These are phyloP conservation scores for Pythium chondricola DNA, from an alignment of 352 stramenopile genomes.

Conservation along the genomic window DNA sequence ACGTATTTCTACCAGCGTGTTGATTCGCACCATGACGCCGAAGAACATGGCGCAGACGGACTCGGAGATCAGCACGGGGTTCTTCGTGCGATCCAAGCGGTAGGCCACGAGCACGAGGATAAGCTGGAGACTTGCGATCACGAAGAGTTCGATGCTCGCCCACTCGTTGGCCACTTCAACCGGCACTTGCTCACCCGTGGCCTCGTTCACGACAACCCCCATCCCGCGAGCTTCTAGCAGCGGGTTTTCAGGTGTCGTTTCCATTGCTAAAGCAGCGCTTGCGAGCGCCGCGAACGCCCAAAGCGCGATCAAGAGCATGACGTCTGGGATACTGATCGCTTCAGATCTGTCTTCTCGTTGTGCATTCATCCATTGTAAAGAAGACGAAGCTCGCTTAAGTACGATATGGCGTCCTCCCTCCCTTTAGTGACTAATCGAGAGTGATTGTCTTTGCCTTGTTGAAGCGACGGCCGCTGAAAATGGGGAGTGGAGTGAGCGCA, in stretches of 20 bases:
- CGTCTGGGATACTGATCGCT: too few relatives aligned
- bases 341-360: too few relatives aligned
- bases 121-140: conserved; percentile 77
- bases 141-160: conserved; percentile 68
- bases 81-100: conserved; percentile 59
- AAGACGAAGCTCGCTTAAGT: conserved; percentile 2
- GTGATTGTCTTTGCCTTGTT: neutral
- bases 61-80: conserved; percentile 70
- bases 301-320: conserved; percentile 6
- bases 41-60: conserved; percentile 82
- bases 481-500: conserved; percentile 25
- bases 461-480: neutral
- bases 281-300: conserved; percentile 9
- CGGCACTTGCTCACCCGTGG: conserved; percentile 23
- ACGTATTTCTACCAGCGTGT: neutral
- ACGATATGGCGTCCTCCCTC: conserved; percentile 13
- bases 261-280: conserved; percentile 1
- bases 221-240: conserved; percentile 19
- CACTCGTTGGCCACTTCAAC: conserved; percentile 26
- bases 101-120: conserved; percentile 77
- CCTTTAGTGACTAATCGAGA: conserved; percentile 6
- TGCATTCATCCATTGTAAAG: too few relatives aligned
- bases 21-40: conserved; percentile 57
- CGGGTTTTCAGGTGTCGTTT: neutral
- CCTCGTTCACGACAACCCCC: conserved; percentile 13